phyloP scores from a whole-genome alignment of 1,284 basidiomycete species.

The Schizopora paradoxa region DNA sequence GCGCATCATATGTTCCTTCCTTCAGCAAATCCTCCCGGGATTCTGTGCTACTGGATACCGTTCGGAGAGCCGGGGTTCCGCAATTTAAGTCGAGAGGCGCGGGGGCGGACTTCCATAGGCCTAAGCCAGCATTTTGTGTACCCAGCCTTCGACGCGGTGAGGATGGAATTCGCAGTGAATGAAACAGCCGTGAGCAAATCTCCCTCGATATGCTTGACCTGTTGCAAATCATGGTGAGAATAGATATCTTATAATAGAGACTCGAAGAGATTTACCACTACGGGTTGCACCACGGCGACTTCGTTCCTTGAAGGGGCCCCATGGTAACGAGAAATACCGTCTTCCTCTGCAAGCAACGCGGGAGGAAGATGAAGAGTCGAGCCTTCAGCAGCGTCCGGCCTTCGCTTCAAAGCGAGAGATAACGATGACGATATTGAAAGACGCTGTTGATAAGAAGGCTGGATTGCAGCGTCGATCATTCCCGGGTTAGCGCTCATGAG shows the following conservation, averaged over 20 bases:
- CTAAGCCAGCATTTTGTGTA: slow-evolving; percentile 80
- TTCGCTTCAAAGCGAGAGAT: slow-evolving; percentile 59
- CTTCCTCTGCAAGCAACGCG: slow-evolving; percentile 28
- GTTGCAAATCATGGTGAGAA: slow-evolving; percentile 12
- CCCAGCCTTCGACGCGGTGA: slow-evolving; percentile 71
- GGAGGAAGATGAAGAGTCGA: slow-evolving; percentile 51
- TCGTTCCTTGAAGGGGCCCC: slow-evolving; percentile 85
- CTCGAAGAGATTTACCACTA: slow-evolving; percentile 57
- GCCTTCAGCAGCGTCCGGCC: slow-evolving; percentile 34
- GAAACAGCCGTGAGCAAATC: slow-evolving; percentile 67
- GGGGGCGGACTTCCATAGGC: slow-evolving; percentile 46
- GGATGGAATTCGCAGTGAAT: slow-evolving; percentile 70
- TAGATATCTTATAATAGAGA: slow-evolving; percentile 9
- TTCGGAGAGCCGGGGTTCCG: too few relatives aligned
- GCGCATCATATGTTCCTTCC: too few relatives aligned
- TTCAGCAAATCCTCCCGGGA: too few relatives aligned
- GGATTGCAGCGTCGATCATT: too few relatives aligned
- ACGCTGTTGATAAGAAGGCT: slow-evolving; percentile 59
- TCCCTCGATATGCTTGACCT: slow-evolving; percentile 76
- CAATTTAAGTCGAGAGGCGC: slow-evolving; percentile 10
- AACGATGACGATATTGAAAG: slow-evolving; percentile 70
- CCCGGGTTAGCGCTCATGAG: too few relatives aligned
- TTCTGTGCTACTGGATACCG: too few relatives aligned
- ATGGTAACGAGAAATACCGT: slow-evolving; percentile 60
- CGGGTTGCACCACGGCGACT: slow-evolving; percentile 86